Conservation (phyloP, 352 stramenopile genomes). For the Phytophthora syringae region DNA sequence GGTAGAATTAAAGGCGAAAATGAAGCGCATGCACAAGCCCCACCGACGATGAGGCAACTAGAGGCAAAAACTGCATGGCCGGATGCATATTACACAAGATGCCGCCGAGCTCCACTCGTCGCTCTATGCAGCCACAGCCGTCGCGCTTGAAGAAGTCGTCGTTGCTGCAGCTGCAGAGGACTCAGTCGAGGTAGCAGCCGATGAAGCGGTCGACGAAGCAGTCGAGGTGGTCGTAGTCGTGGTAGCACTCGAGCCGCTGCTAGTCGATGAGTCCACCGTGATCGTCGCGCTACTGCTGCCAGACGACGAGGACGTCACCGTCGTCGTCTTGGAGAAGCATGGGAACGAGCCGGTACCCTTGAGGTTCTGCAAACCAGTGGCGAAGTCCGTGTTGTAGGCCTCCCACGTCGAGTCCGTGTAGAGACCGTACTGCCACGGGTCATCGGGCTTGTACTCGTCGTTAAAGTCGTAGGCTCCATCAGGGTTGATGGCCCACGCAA, state of each 20-base stretch:
- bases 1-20: slow-evolving; percentile 27
- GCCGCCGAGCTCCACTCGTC: slow-evolving; percentile 18
- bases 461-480: slow-evolving; percentile 83
- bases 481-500: slow-evolving; percentile 83
- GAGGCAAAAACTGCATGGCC: slow-evolving; percentile 30
- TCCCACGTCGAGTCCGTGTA: slow-evolving; percentile 76
- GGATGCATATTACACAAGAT: slow-evolving; percentile 39
- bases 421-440: slow-evolving; percentile 74
- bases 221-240: slow-evolving; percentile 32
- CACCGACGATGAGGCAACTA: slow-evolving; percentile 14
- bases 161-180: slow-evolving; percentile 16
- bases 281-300: slow-evolving; percentile 38
- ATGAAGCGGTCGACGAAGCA: slow-evolving; percentile 13
- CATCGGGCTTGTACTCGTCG: slow-evolving; percentile 64
- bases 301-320: slow-evolving; percentile 29
- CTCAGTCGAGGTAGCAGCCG: slow-evolving; percentile 10
- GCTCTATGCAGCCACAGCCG: slow-evolving; percentile 36
- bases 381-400: slow-evolving; percentile 77
- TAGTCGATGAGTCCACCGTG: slow-evolving; percentile 32
- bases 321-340: slow-evolving; percentile 61
- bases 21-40: slow-evolving; percentile 23
- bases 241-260: slow-evolving; percentile 24
- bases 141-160: slow-evolving; percentile 23
- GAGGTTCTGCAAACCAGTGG: slow-evolving; percentile 58
- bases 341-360: slow-evolving; percentile 80